phyloP scores from a whole-genome alignment of 139 green algal genomes.

The Coelastrella sp. region DNA sequence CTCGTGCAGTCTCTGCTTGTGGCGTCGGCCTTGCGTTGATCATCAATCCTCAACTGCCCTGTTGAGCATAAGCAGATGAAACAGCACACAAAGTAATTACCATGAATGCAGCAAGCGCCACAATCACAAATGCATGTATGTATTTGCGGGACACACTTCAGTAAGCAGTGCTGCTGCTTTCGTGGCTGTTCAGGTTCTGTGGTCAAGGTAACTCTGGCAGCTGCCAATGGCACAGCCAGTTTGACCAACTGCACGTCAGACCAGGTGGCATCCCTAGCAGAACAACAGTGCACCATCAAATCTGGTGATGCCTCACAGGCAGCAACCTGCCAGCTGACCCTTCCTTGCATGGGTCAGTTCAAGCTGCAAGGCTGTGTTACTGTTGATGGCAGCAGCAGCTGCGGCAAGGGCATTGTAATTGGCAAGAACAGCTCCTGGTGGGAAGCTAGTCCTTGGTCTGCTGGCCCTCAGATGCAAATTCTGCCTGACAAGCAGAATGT shows the following conservation, averaged over 20 bases:
- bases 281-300: conserved; percentile 30
- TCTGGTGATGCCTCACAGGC: not conserved
- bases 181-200: not conserved
- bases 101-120: not conserved
- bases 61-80: not conserved
- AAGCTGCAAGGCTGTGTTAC: conserved; percentile 37
- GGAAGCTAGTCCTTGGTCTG: conserved; percentile 10
- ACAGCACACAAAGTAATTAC: not conserved
- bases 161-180: not conserved
- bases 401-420: not conserved
- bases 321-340: conserved; percentile 47
- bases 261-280: not conserved
- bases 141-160: no score
- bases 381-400: conserved; percentile 14
- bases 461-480: not conserved
- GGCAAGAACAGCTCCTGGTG: conserved; percentile 52
- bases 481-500: conserved; percentile 44
- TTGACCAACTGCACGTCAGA: conserved; percentile 36
- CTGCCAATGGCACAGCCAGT: conserved; percentile 18
- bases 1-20: not conserved
- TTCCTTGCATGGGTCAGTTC: conserved; percentile 60
- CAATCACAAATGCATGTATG: no score
- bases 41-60: not conserved
- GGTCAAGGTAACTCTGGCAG: conserved; percentile 21
- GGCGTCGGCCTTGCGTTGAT: not conserved